A percentile compares a stretch with the other conserved stretches of the same genome.
Conservation (phyloP, 108 stramenopile species). For the Nitzschia sp. region DNA sequence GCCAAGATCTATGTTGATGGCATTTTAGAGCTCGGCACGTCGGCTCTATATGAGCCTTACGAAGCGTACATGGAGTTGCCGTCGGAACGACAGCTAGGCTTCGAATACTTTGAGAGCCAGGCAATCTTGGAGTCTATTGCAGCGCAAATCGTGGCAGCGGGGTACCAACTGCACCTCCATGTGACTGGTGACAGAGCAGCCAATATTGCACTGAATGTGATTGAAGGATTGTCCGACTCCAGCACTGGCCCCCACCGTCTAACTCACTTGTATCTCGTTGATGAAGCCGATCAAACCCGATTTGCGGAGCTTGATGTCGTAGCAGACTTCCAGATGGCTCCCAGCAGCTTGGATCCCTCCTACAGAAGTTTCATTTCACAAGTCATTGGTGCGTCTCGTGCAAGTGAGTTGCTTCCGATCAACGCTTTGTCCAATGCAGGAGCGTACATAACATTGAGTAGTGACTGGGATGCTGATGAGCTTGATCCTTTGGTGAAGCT, state of each 20-base stretch:
- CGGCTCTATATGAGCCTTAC: neutral
- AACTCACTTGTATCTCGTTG: neutral
- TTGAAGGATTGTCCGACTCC: neutral
- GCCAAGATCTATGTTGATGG: neutral
- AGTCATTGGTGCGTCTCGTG: neutral
- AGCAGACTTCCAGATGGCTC: neutral
- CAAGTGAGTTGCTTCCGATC: neutral
- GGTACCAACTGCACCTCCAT: neutral
- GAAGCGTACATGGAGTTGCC: neutral
- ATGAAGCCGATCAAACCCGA: neutral
- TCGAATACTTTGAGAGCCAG: neutral
- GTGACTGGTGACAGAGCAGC: neutral
- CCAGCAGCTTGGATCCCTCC: neutral
- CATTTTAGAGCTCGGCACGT: neutral
- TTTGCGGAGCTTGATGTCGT: neutral
- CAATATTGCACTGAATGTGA: neutral
- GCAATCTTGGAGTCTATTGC: neutral
- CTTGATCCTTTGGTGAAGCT: neutral
- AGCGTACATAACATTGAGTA: neutral
- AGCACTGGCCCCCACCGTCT: neutral
- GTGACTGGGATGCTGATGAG: neutral
- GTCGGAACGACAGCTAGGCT: neutral
- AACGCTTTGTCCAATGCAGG: neutral
- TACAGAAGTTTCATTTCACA: neutral
- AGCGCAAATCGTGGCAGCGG: neutral